These are phyloP conservation scores for Mycena metata DNA, from an alignment of 768 basidiomycete genomes.

Conservation along the genomic window DNA sequence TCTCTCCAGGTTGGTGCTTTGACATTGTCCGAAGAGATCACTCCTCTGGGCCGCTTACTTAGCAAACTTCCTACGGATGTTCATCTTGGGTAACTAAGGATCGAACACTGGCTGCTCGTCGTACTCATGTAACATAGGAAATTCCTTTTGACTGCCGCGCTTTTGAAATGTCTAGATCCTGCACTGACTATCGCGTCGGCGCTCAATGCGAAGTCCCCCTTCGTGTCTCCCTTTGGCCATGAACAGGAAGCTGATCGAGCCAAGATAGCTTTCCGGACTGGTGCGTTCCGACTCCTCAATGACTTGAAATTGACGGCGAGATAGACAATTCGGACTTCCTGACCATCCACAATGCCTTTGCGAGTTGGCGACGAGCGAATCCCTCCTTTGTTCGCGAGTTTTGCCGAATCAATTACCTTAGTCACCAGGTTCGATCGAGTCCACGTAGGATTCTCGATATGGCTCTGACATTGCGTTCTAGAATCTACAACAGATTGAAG, in stretches of 20 bases:
- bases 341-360: conserved; percentile 92
- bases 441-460: conserved; percentile 1
- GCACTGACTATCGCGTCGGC: conserved; percentile 97
- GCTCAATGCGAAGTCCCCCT: conserved; percentile 93
- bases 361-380: conserved; percentile 87
- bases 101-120: neutral
- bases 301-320: conserved; percentile 9
- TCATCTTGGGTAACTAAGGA: conserved; percentile 58
- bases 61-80: conserved; percentile 96
- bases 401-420: conserved; percentile 84
- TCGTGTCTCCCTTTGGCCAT: conserved; percentile 88
- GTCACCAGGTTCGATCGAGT: conserved; percentile 72
- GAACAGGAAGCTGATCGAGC: conserved; percentile 90
- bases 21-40: conserved; percentile 89
- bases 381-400: conserved; percentile 75
- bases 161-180: conserved; percentile 93
- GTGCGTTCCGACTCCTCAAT: conserved; percentile 54
- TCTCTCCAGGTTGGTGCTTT: conserved; percentile 84
- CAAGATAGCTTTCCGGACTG: conserved; percentile 81
- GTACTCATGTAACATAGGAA: conserved; percentile 62
- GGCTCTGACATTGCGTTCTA: conserved; percentile 46
- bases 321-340: conserved; percentile 95
- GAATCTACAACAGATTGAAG: conserved; percentile 97
- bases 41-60: conserved; percentile 90
- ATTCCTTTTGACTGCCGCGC: conserved; percentile 85